Percentiles rank a stretch among this genome's conserved stretches.
Conservation (phyloP, 2,329 filamentous ascomycete species). For the Pseudocercospora fijiensis region DNA sequence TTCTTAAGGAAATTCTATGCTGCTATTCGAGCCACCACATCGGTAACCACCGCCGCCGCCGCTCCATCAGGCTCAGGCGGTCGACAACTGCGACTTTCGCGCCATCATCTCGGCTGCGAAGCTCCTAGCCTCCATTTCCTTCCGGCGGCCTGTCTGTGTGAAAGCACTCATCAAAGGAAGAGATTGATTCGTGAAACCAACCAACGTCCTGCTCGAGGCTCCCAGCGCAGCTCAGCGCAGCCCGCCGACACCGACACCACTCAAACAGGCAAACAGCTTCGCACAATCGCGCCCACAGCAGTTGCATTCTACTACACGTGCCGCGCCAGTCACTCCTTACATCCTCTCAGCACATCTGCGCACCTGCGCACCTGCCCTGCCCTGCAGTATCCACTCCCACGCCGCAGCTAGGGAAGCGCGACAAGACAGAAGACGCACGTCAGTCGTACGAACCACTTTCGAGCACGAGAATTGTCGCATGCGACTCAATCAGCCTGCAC, state of each 20-base stretch:
- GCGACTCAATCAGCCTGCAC: slow-evolving; percentile 13
- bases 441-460: slow-evolving; percentile 25
- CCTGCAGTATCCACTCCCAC: slow-evolving; percentile 5
- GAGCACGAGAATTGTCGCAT: slow-evolving; percentile 20
- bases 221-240: too few species aligned
- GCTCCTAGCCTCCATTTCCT: background rate
- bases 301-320: slow-evolving; percentile 6
- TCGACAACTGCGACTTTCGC: background rate
- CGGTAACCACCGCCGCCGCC: background rate
- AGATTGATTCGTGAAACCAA: background rate
- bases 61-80: background rate
- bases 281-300: background rate
- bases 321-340: slow-evolving; percentile 16
- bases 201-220: background rate
- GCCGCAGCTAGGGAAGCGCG: slow-evolving; percentile 17
- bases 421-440: slow-evolving; percentile 14
- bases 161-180: too few species aligned
- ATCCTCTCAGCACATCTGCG: slow-evolving; percentile 10
- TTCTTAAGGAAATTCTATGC: too few species aligned
- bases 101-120: background rate
- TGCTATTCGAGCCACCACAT: background rate
- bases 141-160: background rate
- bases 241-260: slow-evolving; percentile 9
- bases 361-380: slow-evolving; percentile 1
- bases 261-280: slow-evolving; percentile 9